phyloP scores from a whole-genome alignment of 225 moss, liverwort and hornwort species.

The Physcomitrium patens region DNA sequence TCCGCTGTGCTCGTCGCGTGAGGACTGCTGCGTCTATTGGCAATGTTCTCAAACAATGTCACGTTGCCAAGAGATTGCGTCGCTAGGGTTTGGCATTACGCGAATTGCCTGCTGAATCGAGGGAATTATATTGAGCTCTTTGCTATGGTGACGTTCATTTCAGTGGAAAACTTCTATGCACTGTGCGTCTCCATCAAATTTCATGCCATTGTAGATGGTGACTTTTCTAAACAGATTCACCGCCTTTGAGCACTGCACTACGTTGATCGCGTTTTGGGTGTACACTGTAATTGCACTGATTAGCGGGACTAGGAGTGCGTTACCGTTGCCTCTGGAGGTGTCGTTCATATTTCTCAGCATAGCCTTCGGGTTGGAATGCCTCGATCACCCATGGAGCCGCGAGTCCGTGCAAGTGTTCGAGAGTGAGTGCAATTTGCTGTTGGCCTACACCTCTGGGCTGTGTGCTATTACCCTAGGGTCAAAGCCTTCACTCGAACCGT shows the following conservation, averaged over 20 bases:
- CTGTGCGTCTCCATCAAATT: constrained; percentile 78
- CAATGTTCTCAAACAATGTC: constrained; percentile 46
- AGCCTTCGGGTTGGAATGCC: constrained; percentile 78
- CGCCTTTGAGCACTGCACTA: constrained; percentile 80
- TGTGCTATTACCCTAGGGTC: constrained; percentile 61
- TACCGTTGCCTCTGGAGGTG: constrained; percentile 72
- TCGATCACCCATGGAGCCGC: constrained; percentile 67
- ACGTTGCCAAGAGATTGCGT: constrained; percentile 70
- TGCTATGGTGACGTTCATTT: constrained; percentile 59
- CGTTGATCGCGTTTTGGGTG: constrained; percentile 83
- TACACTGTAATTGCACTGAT: constrained; percentile 67
- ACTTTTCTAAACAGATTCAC: constrained; percentile 69
- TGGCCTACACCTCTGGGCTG: constrained; percentile 59
- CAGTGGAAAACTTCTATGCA: constrained; percentile 80
- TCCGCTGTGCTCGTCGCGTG: constrained; percentile 59
- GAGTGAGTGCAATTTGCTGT: constrained; percentile 70
- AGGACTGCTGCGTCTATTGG: constrained; percentile 77
- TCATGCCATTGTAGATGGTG: constrained; percentile 58
- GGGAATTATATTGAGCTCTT: constrained; percentile 75
- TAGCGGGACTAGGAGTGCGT: constrained; percentile 62
- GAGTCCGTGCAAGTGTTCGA: constrained; percentile 55
- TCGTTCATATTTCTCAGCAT: constrained; percentile 74
- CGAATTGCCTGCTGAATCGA: constrained; percentile 51
- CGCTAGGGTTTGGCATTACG: constrained; percentile 77
- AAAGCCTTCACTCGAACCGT: background rate